These are phyloP conservation scores for Apiospora malaysiana DNA, from an alignment of 2,329 filamentous ascomycete species.

Conservation along the genomic window DNA sequence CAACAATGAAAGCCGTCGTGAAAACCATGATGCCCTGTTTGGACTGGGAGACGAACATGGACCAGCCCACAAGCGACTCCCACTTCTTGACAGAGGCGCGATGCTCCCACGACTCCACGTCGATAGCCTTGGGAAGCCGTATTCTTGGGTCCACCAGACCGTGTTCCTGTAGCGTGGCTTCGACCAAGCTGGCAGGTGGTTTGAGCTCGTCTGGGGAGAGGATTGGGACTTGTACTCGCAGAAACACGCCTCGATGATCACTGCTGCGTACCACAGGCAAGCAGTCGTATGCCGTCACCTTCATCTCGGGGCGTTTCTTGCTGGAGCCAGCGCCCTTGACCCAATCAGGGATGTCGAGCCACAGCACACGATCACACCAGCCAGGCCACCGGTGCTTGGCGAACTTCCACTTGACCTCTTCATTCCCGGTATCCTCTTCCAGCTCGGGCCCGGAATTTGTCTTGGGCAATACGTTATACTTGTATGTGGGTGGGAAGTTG, in stretches of 20 bases:
- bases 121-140: slow-evolving; percentile 56
- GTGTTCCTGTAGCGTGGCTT: slow-evolving; percentile 26
- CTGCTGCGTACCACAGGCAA: slow-evolving; percentile 82
- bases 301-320: slow-evolving; percentile 39
- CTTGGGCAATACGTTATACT: slow-evolving; percentile 66
- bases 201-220: slow-evolving; percentile 47
- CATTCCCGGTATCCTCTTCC: slow-evolving; percentile 35
- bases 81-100: slow-evolving; percentile 42
- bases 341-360: slow-evolving; percentile 67
- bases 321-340: slow-evolving; percentile 37
- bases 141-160: slow-evolving; percentile 34
- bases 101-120: slow-evolving; percentile 60
- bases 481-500: slow-evolving; percentile 90
- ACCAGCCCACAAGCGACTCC: slow-evolving; percentile 53
- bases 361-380: slow-evolving; percentile 94
- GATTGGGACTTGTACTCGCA: slow-evolving; percentile 72
- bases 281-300: slow-evolving; percentile 72
- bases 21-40: slow-evolving; percentile 55
- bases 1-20: slow-evolving; percentile 47
- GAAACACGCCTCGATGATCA: slow-evolving; percentile 85
- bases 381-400: slow-evolving; percentile 84
- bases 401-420: slow-evolving; percentile 69
- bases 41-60: slow-evolving; percentile 61
- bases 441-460: slow-evolving; percentile 33
- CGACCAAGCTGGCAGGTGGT: slow-evolving; percentile 36